Evolutionary conservation across 768 basidiomycete species (phyloP), one percentile per base, ranked within the genome.

Genomic region (Erythrobasidium yunnanense): DNA sequence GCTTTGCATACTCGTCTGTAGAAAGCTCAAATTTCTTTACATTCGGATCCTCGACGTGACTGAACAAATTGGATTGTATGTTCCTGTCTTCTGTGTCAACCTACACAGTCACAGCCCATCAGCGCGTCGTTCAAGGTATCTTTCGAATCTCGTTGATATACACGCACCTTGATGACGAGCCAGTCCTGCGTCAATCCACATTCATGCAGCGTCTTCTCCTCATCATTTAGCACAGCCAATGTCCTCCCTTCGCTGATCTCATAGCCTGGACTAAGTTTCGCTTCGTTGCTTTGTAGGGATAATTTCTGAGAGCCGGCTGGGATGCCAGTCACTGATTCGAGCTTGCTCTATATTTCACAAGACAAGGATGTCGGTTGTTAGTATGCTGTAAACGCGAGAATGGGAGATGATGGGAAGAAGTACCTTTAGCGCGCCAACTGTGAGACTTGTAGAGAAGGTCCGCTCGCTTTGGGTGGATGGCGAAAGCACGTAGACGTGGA

Each of bases 21-120:
- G 83, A 84, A 51, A 96, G 76, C 78, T 95, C 92, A 71, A 90
- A 96, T 74, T 95, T 95, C 29, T 93, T 84, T 0, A 93, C 89
- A 77, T 86, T 83, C 0, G 85, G 84, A 0, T 63, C 49, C 49
- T 83, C 55, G 88, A 81, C 74, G 90, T 88, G 2, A 90, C 91
- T 0, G 87, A 87, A 57, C 87, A 69, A 23, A 73, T 81, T 25
- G 85, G 85, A 33, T 17, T 20, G 1, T 86, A 80, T 2, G 91
- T 90, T 73, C 93, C 84, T n/a, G 81, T 83, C 71, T 91, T 90
- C 58, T 80, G 78, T 1, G 8, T 55, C 27, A 42, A 42, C 11
- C 53, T 68, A 51, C 6, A n/a, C n/a, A n/a, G n/a, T n/a, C n/a
- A n/a, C n/a, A n/a, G n/a, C n/a, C n/a, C n/a, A n/a, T n/a, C n/a